phyloP scores from a whole-genome alignment of 805 yeast species.

The Wickerhamomyces pijperi region DNA sequence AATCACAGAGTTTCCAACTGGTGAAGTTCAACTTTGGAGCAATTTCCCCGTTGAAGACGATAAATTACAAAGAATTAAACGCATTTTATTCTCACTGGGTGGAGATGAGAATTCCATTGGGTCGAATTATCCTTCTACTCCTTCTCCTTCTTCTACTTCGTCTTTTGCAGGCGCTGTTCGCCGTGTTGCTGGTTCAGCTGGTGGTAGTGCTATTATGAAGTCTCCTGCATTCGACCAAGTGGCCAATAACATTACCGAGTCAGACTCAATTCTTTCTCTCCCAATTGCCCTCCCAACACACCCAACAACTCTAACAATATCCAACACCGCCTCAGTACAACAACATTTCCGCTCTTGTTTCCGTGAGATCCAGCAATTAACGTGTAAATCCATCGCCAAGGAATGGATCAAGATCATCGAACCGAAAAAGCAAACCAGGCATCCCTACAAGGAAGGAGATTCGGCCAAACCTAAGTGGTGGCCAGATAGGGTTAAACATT shows the following conservation, averaged over 20 bases:
- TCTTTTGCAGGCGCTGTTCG: too few species aligned
- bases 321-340: not conserved
- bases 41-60: too few species aligned
- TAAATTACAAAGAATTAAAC: not conserved
- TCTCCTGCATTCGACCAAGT: not conserved
- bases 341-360: slow-evolving; percentile 8
- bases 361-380: slow-evolving; percentile 25
- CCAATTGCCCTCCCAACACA: not conserved
- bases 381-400: slow-evolving; percentile 54
- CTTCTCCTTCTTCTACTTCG: not conserved
- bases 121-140: not conserved
- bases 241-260: not conserved
- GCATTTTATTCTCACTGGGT: too few species aligned
- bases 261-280: not conserved
- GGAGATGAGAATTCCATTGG: too few species aligned
- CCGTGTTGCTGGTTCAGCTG: too few species aligned
- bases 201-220: not conserved
- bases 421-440: slow-evolving; percentile 52
- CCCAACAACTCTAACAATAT: not conserved
- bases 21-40: not conserved
- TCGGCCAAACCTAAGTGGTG: slow-evolving; percentile 55
- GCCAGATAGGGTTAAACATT: slow-evolving; percentile 49
- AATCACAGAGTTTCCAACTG: not conserved
- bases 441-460: slow-evolving; percentile 49
- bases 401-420: slow-evolving; percentile 57